Percentiles rank a stretch among this genome's conserved stretches.
Conservation (phyloP, 768 basidiomycete genomes). For the Termitomyces eurrhizus region DNA sequence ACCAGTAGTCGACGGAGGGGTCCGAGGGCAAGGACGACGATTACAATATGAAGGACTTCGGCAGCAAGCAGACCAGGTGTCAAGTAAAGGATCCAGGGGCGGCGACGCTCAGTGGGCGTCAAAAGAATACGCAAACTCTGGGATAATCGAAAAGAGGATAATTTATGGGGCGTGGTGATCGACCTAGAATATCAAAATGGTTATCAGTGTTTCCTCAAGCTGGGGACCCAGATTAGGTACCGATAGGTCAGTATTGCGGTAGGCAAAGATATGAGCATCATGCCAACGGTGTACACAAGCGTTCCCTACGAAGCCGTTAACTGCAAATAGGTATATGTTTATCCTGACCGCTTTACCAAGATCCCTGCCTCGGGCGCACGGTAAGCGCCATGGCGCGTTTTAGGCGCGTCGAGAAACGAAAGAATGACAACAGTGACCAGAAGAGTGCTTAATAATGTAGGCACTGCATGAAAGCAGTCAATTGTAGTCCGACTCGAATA, state of each 20-base stretch:
- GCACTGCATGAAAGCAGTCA: conserved; percentile 28
- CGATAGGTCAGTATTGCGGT: conserved; percentile 73
- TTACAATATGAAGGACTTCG: conserved; percentile 41
- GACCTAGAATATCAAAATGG: conserved; percentile 42
- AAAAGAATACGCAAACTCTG: conserved; percentile 66
- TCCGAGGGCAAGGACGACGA: conserved; percentile 44
- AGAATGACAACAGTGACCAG: conserved; percentile 56
- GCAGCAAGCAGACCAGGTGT: conserved; percentile 74
- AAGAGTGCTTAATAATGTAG: conserved; percentile 43
- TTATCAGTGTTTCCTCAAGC: neutral
- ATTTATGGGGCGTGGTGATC: conserved; percentile 77
- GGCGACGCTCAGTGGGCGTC: conserved; percentile 75
- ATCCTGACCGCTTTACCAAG: conserved; percentile 27
- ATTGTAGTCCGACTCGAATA: neutral
- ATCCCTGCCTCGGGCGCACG: conserved; percentile 58
- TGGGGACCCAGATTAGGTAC: conserved; percentile 32
- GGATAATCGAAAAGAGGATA: conserved; percentile 57
- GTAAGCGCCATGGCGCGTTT: conserved; percentile 62
- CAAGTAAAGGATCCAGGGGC: conserved; percentile 77
- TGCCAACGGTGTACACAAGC: conserved; percentile 57
- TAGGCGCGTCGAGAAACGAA: conserved; percentile 52
- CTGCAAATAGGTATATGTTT: neutral
- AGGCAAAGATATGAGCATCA: conserved; percentile 65
- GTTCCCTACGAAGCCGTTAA: conserved; percentile 36
- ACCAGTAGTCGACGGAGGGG: conserved; percentile 44